Evolutionary conservation across 768 basidiomycete genomes (phyloP).

Genomic region (Lentinula lateritia): DNA sequence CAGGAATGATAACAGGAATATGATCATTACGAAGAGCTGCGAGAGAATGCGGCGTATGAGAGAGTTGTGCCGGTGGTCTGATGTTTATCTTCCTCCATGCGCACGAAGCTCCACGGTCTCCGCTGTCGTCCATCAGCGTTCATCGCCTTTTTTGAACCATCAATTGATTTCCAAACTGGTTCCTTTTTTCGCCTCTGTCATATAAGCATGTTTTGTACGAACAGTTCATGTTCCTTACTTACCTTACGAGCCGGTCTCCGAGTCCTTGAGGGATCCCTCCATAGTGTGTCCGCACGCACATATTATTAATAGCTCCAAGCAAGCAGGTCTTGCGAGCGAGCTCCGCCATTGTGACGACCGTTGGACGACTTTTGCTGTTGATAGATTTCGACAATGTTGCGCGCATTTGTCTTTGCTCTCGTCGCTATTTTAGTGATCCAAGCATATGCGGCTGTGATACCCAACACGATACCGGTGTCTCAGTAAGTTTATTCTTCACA

Average conservation of each 20-base stretch:
- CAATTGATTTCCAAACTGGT: background rate
- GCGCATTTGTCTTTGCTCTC: background rate
- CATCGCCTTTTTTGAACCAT: background rate
- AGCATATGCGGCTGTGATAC: background rate
- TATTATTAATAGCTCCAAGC: background rate
- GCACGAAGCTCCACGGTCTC: background rate
- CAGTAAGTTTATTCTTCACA: background rate
- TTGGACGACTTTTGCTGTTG: background rate
- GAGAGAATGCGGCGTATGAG: background rate
- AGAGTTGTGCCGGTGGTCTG: background rate
- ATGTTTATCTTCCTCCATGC: background rate
- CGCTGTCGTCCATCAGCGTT: background rate
- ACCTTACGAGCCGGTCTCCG: background rate
- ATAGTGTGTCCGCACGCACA: background rate
- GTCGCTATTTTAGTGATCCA: background rate
- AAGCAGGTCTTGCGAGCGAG: background rate
- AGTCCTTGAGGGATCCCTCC: background rate
- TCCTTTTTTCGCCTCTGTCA: background rate
- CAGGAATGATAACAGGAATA: background rate
- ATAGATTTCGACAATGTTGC: background rate
- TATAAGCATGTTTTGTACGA: background rate
- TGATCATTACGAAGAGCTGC: background rate
- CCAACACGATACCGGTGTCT: background rate
- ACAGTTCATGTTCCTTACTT: background rate
- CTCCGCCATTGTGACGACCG: background rate